phyloP scores from a whole-genome alignment of 371 early-diverging fungal species.

The Lichtheimia corymbifera region DNA sequence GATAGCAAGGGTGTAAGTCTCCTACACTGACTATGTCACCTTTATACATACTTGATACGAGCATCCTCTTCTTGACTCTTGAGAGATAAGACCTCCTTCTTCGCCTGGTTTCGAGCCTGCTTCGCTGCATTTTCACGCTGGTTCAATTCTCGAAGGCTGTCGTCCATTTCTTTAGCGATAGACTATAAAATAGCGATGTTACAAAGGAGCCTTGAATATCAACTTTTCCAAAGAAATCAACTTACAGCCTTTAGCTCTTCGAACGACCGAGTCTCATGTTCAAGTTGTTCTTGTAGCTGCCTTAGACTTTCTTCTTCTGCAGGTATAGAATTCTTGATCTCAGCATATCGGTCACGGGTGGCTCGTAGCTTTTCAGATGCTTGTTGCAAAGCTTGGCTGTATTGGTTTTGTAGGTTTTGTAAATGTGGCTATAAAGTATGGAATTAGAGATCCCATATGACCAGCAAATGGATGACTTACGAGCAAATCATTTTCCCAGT shows the following conservation, averaged over 20 bases:
- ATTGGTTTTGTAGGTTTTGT: not conserved
- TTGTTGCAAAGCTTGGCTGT: not conserved
- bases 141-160: not conserved
- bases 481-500: not conserved
- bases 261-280: not conserved
- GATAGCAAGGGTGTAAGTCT: not conserved
- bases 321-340: not conserved
- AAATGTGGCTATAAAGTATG: not conserved
- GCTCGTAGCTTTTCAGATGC: not conserved
- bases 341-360: not conserved
- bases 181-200: not conserved
- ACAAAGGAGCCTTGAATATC: too few relatives aligned
- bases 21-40: not conserved
- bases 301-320: not conserved
- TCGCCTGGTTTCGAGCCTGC: not conserved
- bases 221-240: too few relatives aligned
- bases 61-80: not conserved
- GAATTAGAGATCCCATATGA: not conserved
- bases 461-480: not conserved
- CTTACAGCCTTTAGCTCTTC: too few relatives aligned
- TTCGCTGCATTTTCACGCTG: not conserved
- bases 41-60: not conserved
- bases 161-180: not conserved
- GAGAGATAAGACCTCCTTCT: not conserved
- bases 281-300: not conserved